Percentiles rank a stretch among this genome's conserved stretches.
These are phyloP conservation scores for Russula sp. DNA, from an alignment of 768 basidiomycete genomes.

Conservation along the genomic window DNA sequence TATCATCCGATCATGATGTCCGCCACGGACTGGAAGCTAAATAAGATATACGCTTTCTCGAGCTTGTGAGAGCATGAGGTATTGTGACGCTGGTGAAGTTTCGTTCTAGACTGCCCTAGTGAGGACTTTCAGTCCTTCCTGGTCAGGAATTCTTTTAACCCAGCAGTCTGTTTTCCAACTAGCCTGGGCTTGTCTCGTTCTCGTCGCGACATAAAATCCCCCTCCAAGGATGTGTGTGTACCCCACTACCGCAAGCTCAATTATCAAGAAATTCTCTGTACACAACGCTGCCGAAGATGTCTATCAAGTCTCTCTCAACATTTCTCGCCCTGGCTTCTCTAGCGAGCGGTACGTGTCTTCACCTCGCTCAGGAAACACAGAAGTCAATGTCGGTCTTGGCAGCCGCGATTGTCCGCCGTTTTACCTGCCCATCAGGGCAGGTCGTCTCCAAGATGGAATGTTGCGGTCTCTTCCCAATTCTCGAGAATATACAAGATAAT, in stretches of 20 bases:
- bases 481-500: constrained; percentile 28
- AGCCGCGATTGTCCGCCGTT: constrained; percentile 23
- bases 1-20: background rate
- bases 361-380: background rate
- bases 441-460: constrained; percentile 27
- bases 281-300: constrained; percentile 18
- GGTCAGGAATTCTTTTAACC: background rate
- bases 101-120: background rate
- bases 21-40: too few species aligned
- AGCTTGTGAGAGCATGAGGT: background rate
- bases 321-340: constrained; percentile 15
- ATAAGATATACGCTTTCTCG: background rate
- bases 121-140: background rate
- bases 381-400: background rate
- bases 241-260: background rate
- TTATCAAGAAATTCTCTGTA: background rate
- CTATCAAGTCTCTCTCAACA: constrained; percentile 22
- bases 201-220: background rate
- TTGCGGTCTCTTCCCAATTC: constrained; percentile 28
- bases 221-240: background rate
- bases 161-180: background rate
- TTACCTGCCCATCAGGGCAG: constrained; percentile 28
- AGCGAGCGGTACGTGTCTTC: constrained; percentile 14
- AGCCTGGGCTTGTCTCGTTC: background rate
- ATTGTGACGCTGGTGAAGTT: background rate